A percentile compares a stretch with the other conserved stretches of the same genome.
These are phyloP conservation scores for Penicillium pancosmium DNA, from an alignment of 495 filamentous ascomycete genomes.

Conservation along the genomic window DNA sequence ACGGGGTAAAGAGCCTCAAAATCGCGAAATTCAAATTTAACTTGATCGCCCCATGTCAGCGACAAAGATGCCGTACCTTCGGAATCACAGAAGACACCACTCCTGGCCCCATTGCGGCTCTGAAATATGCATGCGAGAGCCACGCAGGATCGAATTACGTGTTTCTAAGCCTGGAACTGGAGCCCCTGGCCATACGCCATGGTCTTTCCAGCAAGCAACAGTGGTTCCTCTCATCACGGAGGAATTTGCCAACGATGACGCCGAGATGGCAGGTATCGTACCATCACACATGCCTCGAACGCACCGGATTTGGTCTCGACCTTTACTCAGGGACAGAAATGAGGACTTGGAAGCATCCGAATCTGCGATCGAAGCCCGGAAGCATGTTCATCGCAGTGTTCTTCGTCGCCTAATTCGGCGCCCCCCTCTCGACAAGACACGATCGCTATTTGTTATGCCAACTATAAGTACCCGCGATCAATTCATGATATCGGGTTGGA, in stretches of 20 bases:
- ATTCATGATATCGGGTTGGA: slow-evolving; percentile 30
- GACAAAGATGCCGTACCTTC: slow-evolving; percentile 29
- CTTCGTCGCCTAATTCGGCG: slow-evolving; percentile 38
- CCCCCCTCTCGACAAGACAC: slow-evolving; percentile 39
- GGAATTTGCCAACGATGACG: slow-evolving; percentile 26
- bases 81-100: slow-evolving; percentile 41
- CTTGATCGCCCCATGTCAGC: neutral
- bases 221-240: slow-evolving; percentile 24
- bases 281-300: slow-evolving; percentile 23
- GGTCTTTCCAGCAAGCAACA: slow-evolving; percentile 23
- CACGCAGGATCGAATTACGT: slow-evolving; percentile 18
- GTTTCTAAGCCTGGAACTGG: slow-evolving; percentile 8
- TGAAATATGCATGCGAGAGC: slow-evolving; percentile 25
- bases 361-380: slow-evolving; percentile 19
- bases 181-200: slow-evolving; percentile 11
- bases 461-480: slow-evolving; percentile 28
- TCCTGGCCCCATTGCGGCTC: slow-evolving; percentile 46
- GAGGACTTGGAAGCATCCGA: slow-evolving; percentile 18
- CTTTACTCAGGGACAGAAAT: slow-evolving; percentile 6
- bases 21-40: neutral
- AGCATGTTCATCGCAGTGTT: slow-evolving; percentile 22
- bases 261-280: slow-evolving; percentile 41
- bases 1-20: neutral
- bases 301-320: slow-evolving; percentile 29
- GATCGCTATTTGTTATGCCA: slow-evolving; percentile 39